Conservation (phyloP, 2,329 filamentous ascomycete genomes). For the Bipolaris zeicola region DNA sequence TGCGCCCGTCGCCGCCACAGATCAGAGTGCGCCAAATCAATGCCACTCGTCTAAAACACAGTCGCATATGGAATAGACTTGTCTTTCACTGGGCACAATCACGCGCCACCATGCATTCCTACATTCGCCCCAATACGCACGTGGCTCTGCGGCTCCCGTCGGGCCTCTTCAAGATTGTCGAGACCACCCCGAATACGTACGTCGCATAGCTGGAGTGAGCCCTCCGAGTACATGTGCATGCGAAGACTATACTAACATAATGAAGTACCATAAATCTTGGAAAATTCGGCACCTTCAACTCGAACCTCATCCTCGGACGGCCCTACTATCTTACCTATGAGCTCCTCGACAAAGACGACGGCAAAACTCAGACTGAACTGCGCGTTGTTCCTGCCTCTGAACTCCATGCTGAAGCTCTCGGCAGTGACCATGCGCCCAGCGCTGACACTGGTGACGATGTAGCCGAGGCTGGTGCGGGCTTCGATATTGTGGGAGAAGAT, state of each 20-base stretch:
- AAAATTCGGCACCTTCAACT: constrained; percentile 90
- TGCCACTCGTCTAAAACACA: neutral
- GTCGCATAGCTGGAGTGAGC: constrained; percentile 52
- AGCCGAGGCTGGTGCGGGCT: constrained; percentile 45
- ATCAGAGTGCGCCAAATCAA: constrained; percentile 1
- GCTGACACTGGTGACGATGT: constrained; percentile 46
- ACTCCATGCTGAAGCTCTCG: constrained; percentile 76
- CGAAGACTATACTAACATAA: constrained; percentile 6
- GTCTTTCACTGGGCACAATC: constrained; percentile 4
- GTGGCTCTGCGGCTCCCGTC: constrained; percentile 64
- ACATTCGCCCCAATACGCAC: constrained; percentile 57
- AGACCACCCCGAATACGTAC: constrained; percentile 68
- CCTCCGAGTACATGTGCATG: constrained; percentile 11
- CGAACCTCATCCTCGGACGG: constrained; percentile 87
- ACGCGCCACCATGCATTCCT: constrained; percentile 49
- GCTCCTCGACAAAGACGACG: constrained; percentile 70
- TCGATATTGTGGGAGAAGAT: constrained; percentile 56
- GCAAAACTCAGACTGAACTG: constrained; percentile 69
- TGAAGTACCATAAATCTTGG: constrained; percentile 81
- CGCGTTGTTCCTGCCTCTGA: constrained; percentile 81
- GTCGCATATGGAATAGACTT: constrained; percentile 18
- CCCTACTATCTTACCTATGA: constrained; percentile 94
- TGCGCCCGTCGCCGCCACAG: neutral
- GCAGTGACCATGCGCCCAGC: constrained; percentile 55
- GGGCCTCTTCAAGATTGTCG: constrained; percentile 62